Evolutionary conservation across 768 basidiomycete species (phyloP).

Genomic region (Neoboletus brunneissimus): DNA sequence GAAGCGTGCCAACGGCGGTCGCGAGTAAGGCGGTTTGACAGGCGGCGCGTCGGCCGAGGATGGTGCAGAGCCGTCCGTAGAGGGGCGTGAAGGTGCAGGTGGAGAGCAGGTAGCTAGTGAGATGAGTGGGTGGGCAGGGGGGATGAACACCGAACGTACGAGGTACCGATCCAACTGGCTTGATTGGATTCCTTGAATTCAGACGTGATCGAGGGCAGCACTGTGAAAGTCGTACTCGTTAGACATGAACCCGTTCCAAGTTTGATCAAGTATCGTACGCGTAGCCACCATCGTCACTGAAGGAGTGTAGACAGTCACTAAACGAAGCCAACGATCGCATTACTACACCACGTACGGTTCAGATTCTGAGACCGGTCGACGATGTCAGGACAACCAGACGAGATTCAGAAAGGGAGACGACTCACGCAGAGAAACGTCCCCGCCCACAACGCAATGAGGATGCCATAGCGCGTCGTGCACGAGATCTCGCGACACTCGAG

Average conservation of each 20-base stretch:
- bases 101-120: constrained; percentile 55
- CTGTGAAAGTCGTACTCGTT: not conserved
- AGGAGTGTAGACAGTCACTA: not conserved
- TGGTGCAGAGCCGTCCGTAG: constrained; percentile 74
- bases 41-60: constrained; percentile 66
- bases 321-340: not conserved
- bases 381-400: not conserved
- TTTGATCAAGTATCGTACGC: not conserved
- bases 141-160: constrained; percentile 10
- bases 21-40: constrained; percentile 62
- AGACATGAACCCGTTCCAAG: not conserved
- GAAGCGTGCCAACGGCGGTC: constrained; percentile 55
- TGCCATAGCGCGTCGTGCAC: constrained; percentile 52
- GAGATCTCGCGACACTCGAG: constrained; percentile 61
- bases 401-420: not conserved
- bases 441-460: constrained; percentile 65
- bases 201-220: constrained; percentile 20
- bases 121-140: not conserved
- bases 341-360: constrained; percentile 8
- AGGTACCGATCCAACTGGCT: constrained; percentile 29
- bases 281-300: constrained; percentile 28
- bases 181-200: constrained; percentile 28
- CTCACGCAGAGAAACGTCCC: constrained; percentile 71
- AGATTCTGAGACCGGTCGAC: constrained; percentile 4
- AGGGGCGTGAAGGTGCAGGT: constrained; percentile 79